Evolutionary conservation across 768 basidiomycete genomes (phyloP).

Genomic region (Termitomyces titanicus): DNA sequence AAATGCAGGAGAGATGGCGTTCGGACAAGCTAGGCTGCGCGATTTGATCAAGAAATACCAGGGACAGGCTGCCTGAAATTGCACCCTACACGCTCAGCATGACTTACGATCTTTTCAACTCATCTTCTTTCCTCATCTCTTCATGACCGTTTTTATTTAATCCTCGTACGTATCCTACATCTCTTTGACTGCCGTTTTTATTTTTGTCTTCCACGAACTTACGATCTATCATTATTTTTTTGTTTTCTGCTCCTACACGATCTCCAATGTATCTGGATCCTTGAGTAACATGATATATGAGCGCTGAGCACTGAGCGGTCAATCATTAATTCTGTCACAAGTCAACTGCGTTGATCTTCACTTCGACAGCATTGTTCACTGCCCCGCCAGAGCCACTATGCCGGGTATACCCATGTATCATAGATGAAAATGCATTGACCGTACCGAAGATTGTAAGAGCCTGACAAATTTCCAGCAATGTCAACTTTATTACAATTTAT

Average conservation of each 20-base stretch:
- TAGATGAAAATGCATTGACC: too few relatives aligned
- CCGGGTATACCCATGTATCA: too few relatives aligned
- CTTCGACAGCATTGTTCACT: too few relatives aligned
- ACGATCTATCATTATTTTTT: constrained; percentile 15
- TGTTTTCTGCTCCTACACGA: neutral
- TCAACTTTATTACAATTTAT: too few relatives aligned
- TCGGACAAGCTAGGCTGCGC: constrained; percentile 72
- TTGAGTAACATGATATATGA: neutral
- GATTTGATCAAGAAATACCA: constrained; percentile 86
- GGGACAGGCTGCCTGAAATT: constrained; percentile 20
- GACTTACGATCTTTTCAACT: neutral
- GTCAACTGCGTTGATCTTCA: neutral
- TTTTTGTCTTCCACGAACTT: neutral
- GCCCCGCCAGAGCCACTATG: too few relatives aligned
- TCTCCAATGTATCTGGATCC: neutral
- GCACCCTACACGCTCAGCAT: neutral
- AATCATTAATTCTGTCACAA: neutral
- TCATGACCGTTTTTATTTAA: neutral
- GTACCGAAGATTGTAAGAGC: too few relatives aligned
- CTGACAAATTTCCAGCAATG: too few relatives aligned
- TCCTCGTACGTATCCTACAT: neutral
- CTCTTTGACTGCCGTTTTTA: neutral
- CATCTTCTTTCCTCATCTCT: neutral
- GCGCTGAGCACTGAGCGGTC: too few relatives aligned
- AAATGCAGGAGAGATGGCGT: constrained; percentile 49